A percentile compares a stretch with the other conserved stretches of the same genome.
These are phyloP conservation scores for Podospora anserina DNA, from an alignment of 495 filamentous ascomycete species.

Conservation along the genomic window DNA sequence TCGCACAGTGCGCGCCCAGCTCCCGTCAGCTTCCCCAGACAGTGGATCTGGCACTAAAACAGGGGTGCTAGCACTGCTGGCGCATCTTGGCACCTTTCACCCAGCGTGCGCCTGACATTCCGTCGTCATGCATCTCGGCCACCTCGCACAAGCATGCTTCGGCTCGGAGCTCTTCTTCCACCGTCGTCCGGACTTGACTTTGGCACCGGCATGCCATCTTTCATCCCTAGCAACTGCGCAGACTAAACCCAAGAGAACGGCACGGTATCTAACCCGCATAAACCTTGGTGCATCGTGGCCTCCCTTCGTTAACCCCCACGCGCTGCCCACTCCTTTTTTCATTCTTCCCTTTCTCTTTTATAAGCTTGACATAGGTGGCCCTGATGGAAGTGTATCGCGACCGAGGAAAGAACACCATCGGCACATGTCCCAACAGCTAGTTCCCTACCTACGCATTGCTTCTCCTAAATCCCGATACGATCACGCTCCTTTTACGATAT, in stretches of 20 bases:
- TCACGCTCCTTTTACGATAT: background rate
- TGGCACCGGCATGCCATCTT: background rate
- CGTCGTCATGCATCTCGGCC: background rate
- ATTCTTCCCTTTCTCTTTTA: background rate
- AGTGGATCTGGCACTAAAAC: background rate
- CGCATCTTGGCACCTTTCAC: background rate
- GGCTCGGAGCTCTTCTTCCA: background rate
- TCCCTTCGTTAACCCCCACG: background rate
- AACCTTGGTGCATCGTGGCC: background rate
- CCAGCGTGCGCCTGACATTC: background rate
- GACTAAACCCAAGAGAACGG: background rate
- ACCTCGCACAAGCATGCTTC: background rate
- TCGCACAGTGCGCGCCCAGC: background rate
- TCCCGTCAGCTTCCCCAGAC: background rate
- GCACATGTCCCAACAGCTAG: constrained; percentile 8
- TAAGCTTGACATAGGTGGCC: constrained; percentile 3
- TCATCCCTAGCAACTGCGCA: background rate
- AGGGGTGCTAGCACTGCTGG: background rate
- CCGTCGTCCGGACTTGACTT: background rate
- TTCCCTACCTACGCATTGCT: too few species aligned
- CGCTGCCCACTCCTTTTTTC: background rate
- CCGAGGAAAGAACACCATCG: constrained; percentile 9
- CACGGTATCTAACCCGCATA: background rate
- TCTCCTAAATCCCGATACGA: too few species aligned
- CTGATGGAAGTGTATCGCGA: constrained; percentile 17